Evolutionary conservation across 2,329 filamentous ascomycete species (phyloP), one percentile per base, ranked within the genome.

Genomic region (Epichloe sp.): DNA sequence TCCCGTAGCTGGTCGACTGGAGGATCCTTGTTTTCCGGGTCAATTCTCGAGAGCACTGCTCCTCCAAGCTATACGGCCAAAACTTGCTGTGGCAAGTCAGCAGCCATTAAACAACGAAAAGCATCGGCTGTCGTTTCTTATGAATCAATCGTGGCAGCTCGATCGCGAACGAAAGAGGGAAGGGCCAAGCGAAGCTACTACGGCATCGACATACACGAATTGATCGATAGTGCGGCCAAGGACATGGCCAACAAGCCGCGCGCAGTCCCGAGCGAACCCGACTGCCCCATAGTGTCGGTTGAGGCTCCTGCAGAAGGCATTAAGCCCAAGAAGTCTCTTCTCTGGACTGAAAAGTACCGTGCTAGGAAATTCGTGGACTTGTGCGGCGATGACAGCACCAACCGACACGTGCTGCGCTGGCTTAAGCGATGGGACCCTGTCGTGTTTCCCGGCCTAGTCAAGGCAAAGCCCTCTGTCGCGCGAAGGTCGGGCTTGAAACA

Each of bases 311-410:
- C 35, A 5, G 35, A 55, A 1, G 59, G 51, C 5, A 74, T 69
- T 54, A 75, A 69, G 53, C 61, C 66, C 0, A 75, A 70, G 53
- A 71, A 68, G 55, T 77, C 80, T 0, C 66, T 88, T 35, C 72
- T 98, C 63, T 98, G 93, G 93, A 95, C 91, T 0, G 93, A 98
- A 64, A 98, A 98, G 65, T 98, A 98, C 63, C 83, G 93, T 37
- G 93, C 93, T 31, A 81, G 82, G 54, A 91, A 83, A 59, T 98
- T 97, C 60, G 86, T 90, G 59, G 93, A 98, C 59, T 75, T 98
- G 0, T 88, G 95, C 46, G 94, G 94, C 31, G 93, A 98, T 59
- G 93, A 98, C 63, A 77, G 89, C 44, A 97, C 91, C 26, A 94
- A 98, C 66, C 81, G 93, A 54, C 78, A 85, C 53, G 91, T 98